Percentiles rank a stretch among this genome's conserved stretches.
These are phyloP conservation scores for Bacidia rubella DNA, from an alignment of 495 filamentous ascomycete species.

Conservation along the genomic window DNA sequence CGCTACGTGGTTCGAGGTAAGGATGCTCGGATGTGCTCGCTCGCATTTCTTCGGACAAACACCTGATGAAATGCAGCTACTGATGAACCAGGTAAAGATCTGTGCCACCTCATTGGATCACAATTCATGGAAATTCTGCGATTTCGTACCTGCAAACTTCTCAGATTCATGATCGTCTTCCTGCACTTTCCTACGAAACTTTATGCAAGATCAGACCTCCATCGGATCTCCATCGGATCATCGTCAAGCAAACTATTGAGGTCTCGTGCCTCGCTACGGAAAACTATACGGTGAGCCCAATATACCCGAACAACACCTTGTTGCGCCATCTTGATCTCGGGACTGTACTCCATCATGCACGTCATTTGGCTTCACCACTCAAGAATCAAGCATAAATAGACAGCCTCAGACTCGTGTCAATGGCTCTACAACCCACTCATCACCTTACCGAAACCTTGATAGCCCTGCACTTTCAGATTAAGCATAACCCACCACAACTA, in stretches of 20 bases:
- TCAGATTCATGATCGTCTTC: neutral
- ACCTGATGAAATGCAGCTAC: neutral
- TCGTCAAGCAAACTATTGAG: neutral
- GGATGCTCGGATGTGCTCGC: neutral
- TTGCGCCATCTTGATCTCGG: neutral
- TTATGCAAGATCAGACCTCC: neutral
- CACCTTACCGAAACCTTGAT: neutral
- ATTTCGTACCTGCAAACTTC: neutral
- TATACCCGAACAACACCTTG: neutral
- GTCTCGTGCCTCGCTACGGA: neutral
- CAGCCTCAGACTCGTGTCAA: neutral
- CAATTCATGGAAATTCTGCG: neutral
- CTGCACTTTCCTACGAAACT: neutral
- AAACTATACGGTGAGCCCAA: neutral
- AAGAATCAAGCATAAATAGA: neutral
- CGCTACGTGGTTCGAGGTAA: neutral
- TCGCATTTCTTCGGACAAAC: neutral
- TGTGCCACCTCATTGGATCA: neutral
- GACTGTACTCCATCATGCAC: neutral
- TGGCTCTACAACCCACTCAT: neutral
- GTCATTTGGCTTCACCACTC: neutral
- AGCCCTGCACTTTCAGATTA: neutral
- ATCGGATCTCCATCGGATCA: neutral
- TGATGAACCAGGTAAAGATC: neutral
- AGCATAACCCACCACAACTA: neutral